Percentiles rank a stretch among this genome's conserved stretches.
Conservation (phyloP, 176 grass and related monocot genomes). For the Musa acuminata region DNA sequence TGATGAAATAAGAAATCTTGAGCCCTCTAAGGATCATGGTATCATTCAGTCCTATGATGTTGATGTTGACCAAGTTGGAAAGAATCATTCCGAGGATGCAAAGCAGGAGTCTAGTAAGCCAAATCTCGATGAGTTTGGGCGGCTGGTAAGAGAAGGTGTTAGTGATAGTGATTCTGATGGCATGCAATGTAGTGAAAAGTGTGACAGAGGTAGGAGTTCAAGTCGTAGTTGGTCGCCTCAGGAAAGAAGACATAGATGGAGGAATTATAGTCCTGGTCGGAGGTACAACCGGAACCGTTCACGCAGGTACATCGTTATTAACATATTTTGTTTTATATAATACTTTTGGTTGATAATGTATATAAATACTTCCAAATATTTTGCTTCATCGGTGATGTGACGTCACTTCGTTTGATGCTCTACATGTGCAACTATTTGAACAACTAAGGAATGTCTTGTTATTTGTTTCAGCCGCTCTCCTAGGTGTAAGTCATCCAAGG, state of each 20-base stretch:
- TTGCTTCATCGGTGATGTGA: not conserved
- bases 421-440: not conserved
- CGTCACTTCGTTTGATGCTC: not conserved
- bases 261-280: conserved; percentile 22
- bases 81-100: conserved; percentile 29
- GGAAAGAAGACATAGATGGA: conserved; percentile 12
- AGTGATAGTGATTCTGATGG: conserved; percentile 40
- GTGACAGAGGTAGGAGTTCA: conserved; percentile 26
- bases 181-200: conserved; percentile 26
- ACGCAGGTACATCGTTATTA: conserved; percentile 29
- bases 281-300: conserved; percentile 19
- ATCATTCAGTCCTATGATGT: not conserved
- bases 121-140: conserved; percentile 30
- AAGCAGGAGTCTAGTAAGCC: conserved; percentile 25
- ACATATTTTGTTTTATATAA: not conserved
- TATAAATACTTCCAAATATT: not conserved
- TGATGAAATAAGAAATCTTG: conserved; percentile 23
- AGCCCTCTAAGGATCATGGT: conserved; percentile 24
- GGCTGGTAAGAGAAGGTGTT: conserved; percentile 34
- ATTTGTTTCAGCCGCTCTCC: conserved; percentile 52
- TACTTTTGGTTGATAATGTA: not conserved
- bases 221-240: conserved; percentile 38
- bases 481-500: conserved; percentile 29
- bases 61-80: conserved; percentile 23
- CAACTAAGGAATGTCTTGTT: not conserved